A percentile compares a stretch with the other conserved stretches of the same genome.
phyloP scores from a whole-genome alignment of 768 basidiomycete genomes.

The Auriculariales sp. region DNA sequence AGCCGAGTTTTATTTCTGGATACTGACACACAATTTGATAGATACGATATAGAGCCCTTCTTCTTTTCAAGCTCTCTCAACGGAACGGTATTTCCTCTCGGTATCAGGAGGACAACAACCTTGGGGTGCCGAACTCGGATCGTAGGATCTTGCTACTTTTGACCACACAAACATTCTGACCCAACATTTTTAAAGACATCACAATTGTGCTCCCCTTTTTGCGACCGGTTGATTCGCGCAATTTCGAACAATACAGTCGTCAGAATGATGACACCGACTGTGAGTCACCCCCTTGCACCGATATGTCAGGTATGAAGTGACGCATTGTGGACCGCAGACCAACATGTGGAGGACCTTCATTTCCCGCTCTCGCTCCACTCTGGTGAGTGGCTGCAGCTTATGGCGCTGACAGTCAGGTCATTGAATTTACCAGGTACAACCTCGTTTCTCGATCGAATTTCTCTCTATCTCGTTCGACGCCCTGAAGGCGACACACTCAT shows the following conservation, averaged over 20 bases:
- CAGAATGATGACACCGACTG: neutral
- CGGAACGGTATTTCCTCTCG: constrained; percentile 58
- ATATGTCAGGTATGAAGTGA: too few relatives aligned
- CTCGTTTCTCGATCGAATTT: neutral
- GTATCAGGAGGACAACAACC: constrained; percentile 37
- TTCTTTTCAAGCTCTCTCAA: constrained; percentile 49
- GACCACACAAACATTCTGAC: constrained; percentile 4
- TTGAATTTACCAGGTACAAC: neutral
- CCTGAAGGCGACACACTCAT: neutral
- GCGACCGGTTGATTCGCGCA: neutral
- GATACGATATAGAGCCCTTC: constrained; percentile 47
- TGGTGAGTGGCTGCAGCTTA: neutral
- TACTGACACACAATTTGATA: constrained; percentile 7
- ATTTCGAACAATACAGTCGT: neutral
- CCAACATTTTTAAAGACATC: constrained; percentile 40
- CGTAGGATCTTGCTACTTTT: constrained; percentile 23
- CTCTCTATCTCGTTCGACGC: neutral
- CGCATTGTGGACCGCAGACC: neutral
- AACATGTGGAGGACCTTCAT: neutral
- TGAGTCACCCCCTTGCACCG: too few relatives aligned
- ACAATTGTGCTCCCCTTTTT: constrained; percentile 34
- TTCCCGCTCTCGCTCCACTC: neutral
- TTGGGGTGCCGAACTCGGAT: constrained; percentile 27
- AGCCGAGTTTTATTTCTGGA: neutral
- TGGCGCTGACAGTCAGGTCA: too few relatives aligned